Conservation (phyloP, 495 filamentous ascomycete genomes). For the Penicillium lagena region DNA sequence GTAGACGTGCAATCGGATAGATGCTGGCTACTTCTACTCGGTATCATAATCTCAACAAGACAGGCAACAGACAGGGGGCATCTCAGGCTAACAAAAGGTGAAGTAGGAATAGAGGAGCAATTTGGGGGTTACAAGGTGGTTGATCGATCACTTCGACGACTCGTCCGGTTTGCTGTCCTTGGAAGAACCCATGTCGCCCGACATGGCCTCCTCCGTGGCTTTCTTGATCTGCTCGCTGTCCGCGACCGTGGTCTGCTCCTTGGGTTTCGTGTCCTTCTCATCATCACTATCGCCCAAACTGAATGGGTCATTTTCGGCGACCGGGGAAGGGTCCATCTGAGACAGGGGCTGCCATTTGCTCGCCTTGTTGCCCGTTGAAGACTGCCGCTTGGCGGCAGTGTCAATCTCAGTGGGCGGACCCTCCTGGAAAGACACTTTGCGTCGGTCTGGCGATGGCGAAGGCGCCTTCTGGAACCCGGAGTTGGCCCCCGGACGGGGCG, state of each 20-base stretch:
- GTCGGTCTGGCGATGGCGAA: constrained; percentile 54
- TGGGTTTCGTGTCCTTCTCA: constrained; percentile 72
- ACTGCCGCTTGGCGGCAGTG: constrained; percentile 38
- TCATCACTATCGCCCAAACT: constrained; percentile 94
- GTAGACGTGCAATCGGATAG: neutral
- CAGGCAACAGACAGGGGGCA: neutral
- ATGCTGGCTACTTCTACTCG: constrained; percentile 6
- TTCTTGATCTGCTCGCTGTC: constrained; percentile 66
- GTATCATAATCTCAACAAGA: constrained; percentile 4
- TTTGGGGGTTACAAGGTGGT: neutral
- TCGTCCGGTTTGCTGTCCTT: constrained; percentile 19
- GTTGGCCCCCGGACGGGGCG: constrained; percentile 65
- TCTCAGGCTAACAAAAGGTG: neutral
- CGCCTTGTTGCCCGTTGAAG: constrained; percentile 48
- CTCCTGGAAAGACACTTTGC: constrained; percentile 77
- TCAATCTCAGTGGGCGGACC: constrained; percentile 69
- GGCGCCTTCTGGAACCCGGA: constrained; percentile 71
- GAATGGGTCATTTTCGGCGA: constrained; percentile 90
- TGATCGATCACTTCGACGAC: constrained; percentile 19
- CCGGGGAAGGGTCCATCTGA: constrained; percentile 77
- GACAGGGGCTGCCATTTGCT: constrained; percentile 98
- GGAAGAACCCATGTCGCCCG: constrained; percentile 21
- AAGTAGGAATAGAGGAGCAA: constrained; percentile 5
- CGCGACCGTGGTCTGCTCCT: constrained; percentile 54
- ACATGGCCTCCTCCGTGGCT: constrained; percentile 55